Percentiles rank a stretch among this genome's conserved stretches.
These are phyloP conservation scores for Sedum album DNA, from an alignment of 164 flowering plant species.

Conservation along the genomic window DNA sequence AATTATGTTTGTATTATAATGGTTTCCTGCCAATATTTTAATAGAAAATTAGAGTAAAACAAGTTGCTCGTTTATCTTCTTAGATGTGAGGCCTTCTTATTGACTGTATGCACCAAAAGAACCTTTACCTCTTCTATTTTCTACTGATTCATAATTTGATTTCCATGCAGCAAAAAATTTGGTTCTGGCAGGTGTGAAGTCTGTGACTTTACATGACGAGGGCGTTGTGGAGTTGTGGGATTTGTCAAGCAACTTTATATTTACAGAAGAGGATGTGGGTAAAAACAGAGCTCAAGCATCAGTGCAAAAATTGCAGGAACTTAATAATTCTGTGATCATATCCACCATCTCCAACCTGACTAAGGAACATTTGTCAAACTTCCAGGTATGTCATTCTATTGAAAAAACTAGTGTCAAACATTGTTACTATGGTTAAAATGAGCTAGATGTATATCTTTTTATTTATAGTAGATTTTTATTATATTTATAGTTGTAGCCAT, in stretches of 20 bases:
- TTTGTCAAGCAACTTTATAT: constrained; percentile 68
- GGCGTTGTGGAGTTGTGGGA: constrained; percentile 76
- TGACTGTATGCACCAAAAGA: background rate
- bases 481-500: no score
- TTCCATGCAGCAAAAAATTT: constrained; percentile 75
- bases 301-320: constrained; percentile 75
- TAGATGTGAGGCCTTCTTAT: background rate
- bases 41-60: background rate
- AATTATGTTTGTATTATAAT: constrained; percentile 7
- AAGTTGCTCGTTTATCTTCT: constrained; percentile 6
- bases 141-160: background rate
- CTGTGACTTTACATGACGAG: constrained; percentile 87
- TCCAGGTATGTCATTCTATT: constrained; percentile 52
- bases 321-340: constrained; percentile 62
- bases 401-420: background rate
- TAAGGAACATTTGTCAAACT: constrained; percentile 56
- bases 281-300: constrained; percentile 76
- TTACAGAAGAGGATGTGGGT: constrained; percentile 65
- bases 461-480: no score
- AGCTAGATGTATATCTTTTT: background rate
- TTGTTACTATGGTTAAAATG: background rate
- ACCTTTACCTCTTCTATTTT: background rate
- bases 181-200: constrained; percentile 84
- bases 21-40: constrained; percentile 2
- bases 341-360: constrained; percentile 41